phyloP scores from a whole-genome alignment of 2,329 filamentous ascomycete species.

The Aspergillus ochraceoroseus region DNA sequence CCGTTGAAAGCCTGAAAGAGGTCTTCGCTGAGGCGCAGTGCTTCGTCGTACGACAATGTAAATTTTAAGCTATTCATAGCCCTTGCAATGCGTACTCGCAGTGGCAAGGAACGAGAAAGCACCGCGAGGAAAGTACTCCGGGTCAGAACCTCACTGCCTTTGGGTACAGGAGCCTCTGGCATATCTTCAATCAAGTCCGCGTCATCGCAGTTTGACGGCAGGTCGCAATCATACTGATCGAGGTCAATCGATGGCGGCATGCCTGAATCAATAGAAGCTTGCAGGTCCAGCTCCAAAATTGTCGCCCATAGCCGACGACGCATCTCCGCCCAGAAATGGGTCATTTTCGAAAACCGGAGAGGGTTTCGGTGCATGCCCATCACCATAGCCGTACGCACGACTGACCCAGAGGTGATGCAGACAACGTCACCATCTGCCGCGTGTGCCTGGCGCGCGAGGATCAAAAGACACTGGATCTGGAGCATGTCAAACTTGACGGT shows the following conservation, averaged over 20 bases:
- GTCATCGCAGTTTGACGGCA: constrained; percentile 40
- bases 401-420: constrained; percentile 37
- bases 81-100: constrained; percentile 31
- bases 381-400: constrained; percentile 41
- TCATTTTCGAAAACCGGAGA: constrained; percentile 31
- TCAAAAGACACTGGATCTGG: constrained; percentile 33
- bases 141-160: constrained; percentile 19
- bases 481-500: constrained; percentile 30
- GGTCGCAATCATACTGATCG: constrained; percentile 36
- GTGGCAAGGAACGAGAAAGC: constrained; percentile 26
- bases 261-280: constrained; percentile 35
- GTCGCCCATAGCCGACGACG: constrained; percentile 46
- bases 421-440: constrained; percentile 32
- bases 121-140: constrained; percentile 29
- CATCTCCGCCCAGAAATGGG: constrained; percentile 42
- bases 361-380: constrained; percentile 44
- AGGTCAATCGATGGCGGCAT: constrained; percentile 33
- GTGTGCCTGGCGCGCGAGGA: constrained; percentile 32
- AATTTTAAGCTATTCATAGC: constrained; percentile 31
- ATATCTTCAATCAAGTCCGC: constrained; percentile 29
- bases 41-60: constrained; percentile 32
- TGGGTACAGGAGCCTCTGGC: constrained; percentile 22
- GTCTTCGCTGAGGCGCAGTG: constrained; percentile 29
- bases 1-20: constrained; percentile 25
- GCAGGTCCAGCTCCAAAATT: constrained; percentile 41